Evolutionary conservation across 169 alveolate species (phyloP).

Genomic region (Babesia gibsoni): DNA sequence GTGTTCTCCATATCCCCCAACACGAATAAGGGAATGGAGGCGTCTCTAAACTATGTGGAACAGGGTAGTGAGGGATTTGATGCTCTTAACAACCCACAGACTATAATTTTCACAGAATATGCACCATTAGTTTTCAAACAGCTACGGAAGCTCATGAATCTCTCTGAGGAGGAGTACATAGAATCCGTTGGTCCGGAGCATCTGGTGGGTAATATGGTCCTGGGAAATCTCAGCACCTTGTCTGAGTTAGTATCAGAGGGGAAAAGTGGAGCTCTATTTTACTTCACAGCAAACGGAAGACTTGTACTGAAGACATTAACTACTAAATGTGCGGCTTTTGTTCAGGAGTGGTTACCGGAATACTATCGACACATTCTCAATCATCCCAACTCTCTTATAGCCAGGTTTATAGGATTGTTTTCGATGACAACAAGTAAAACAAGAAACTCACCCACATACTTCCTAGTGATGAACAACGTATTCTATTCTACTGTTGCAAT

Average conservation of each 20-base stretch:
- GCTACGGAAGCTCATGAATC: slow-evolving; percentile 86
- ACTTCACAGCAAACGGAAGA: slow-evolving; percentile 89
- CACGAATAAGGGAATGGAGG: not conserved
- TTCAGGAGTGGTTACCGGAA: slow-evolving; percentile 51
- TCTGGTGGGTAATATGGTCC: slow-evolving; percentile 89
- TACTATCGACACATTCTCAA: slow-evolving; percentile 38
- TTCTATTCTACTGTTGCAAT: slow-evolving; percentile 90
- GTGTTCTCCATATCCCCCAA: slow-evolving; percentile 24
- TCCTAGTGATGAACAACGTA: slow-evolving; percentile 95
- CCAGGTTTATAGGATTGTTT: slow-evolving; percentile 51
- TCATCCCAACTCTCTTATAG: slow-evolving; percentile 29
- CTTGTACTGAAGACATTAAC: slow-evolving; percentile 77
- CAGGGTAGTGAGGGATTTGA: not conserved
- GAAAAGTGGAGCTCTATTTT: slow-evolving; percentile 93
- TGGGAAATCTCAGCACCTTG: slow-evolving; percentile 92
- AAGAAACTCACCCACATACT: slow-evolving; percentile 64
- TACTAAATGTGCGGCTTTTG: slow-evolving; percentile 43
- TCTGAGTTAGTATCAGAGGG: slow-evolving; percentile 93
- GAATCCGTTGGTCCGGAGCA: slow-evolving; percentile 96
- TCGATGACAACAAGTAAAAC: slow-evolving; percentile 29
- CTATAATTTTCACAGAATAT: slow-evolving; percentile 83
- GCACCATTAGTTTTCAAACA: slow-evolving; percentile 94
- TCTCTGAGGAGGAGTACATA: slow-evolving; percentile 87
- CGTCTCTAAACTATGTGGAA: slow-evolving; percentile 26
- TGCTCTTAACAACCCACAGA: not conserved